Base-by-base conservation (phyloP, 106 monocot genomes). In the Acorus gramineus region DNA sequence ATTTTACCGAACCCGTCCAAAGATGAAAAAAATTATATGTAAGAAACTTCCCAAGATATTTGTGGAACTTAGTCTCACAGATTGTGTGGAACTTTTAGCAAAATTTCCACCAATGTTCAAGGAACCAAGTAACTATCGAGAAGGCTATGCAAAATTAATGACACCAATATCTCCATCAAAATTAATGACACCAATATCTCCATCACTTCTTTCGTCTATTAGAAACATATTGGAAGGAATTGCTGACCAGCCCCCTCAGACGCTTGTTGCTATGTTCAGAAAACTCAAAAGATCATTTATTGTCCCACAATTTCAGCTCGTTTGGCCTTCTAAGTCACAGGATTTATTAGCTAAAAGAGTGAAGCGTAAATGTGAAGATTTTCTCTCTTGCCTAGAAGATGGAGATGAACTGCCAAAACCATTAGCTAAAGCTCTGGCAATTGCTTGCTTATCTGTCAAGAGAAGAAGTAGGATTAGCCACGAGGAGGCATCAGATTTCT, bases 351-450 rank as follows among this genome's bases (percentile, higher is more conserved):
- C 79, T 42, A 56, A 69, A 5, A 48, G 45, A 11, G 64, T 96
- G 8, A 76, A 44, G 52, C 79, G 51, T 59, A 60, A 9, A 69
- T 85, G 71, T 9, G 5, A 72, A 3, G 49, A 59, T 43, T 55
- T 78, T 67, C 49, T 88, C 57, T 60, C 42, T 6, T 53, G 4
- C 11, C 71, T 82, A 1, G 47, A 67, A 55, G 65, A 79, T 43
- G 82, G 76, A 43, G 55, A 54, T 71, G 69, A 79, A 28, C 62
- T 87, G 48, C 87, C 87, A 3, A 46, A 69, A 63, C 65, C 68
- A 53, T 79, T 96, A 50, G 76, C 78, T 42, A 96, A 88, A 70
- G 91, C 85, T 58, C 50, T 91, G 63, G 87, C 90, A 47, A 57
- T 91, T 12, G 53, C 88, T 8, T 56, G 55, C 67, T 71, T 96